Evolutionary conservation across 2,329 filamentous ascomycete genomes (phyloP).

Genomic region (Aspergillus ochraceoroseus): DNA sequence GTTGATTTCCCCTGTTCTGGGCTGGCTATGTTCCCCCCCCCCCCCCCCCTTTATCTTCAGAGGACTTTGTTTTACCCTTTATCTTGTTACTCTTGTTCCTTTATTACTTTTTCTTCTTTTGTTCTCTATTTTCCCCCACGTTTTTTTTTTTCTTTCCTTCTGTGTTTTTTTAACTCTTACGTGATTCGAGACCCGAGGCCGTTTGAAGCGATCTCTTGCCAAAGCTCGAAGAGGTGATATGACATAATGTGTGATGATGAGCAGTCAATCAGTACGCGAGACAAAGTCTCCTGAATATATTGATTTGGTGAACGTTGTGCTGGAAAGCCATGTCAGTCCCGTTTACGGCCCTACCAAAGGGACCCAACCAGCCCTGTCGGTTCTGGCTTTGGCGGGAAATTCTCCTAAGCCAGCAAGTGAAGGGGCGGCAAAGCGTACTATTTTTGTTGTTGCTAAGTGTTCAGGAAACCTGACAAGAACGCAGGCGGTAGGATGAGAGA

Average conservation of each 20-base stretch:
- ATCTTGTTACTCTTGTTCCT: constrained; percentile 1
- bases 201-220: constrained; percentile 7
- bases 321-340: constrained; percentile 4
- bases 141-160: constrained; percentile 6
- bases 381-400: constrained; percentile 8
- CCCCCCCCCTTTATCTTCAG: no score
- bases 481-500: no score
- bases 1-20: no score
- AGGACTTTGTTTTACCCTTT: no score
- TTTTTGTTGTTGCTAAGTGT: constrained; percentile 12
- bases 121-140: constrained; percentile 9
- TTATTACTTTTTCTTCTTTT: constrained; percentile 6
- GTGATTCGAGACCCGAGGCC: constrained; percentile 3
- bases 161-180: constrained; percentile 1
- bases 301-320: constrained; percentile 16
- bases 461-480: constrained; percentile 7
- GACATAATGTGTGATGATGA: constrained; percentile 25
- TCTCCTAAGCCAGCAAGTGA: constrained; percentile 5
- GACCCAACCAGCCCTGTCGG: no score
- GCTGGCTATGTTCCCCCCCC: no score
- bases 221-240: constrained; percentile 15
- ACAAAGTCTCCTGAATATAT: constrained; percentile 19
- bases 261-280: constrained; percentile 16
- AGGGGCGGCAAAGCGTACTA: constrained; percentile 8
- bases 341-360: background rate